These are phyloP conservation scores for Neofusicoccum kwambonambiense DNA, from an alignment of 2,329 filamentous ascomycete species.

Conservation along the genomic window DNA sequence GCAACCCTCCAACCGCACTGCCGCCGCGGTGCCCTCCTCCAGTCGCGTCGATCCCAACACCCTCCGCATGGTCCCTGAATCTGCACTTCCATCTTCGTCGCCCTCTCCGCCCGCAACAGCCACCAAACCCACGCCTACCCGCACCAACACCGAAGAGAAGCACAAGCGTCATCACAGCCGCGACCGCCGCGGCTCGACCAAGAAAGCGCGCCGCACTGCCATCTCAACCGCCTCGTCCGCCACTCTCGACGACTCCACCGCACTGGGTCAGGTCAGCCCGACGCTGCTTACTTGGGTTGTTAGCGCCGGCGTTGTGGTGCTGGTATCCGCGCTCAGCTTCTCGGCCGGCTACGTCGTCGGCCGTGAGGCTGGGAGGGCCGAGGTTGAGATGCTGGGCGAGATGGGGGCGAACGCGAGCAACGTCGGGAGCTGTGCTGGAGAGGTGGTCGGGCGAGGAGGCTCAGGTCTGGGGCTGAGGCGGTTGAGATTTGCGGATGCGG, in stretches of 20 bases:
- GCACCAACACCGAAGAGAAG: conserved; percentile 26
- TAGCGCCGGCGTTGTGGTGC: conserved; percentile 62
- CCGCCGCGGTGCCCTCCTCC: conserved; percentile 29
- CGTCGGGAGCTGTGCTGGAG: not conserved
- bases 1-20: not conserved
- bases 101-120: conserved; percentile 27
- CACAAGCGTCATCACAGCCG: conserved; percentile 20
- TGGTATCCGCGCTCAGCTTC: conserved; percentile 64
- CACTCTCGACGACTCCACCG: conserved; percentile 25
- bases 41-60: conserved; percentile 50
- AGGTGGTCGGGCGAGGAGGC: not conserved
- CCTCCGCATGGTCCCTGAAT: conserved; percentile 61
- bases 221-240: conserved; percentile 24
- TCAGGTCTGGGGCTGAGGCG: conserved; percentile 7
- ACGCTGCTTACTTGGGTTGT: conserved; percentile 66
- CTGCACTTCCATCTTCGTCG: conserved; percentile 48
- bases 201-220: conserved; percentile 14
- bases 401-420: conserved; percentile 20
- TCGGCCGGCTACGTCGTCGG: conserved; percentile 64
- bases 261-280: conserved; percentile 49
- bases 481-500: conserved; percentile 15
- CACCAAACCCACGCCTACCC: conserved; percentile 28
- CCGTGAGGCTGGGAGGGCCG: conserved; percentile 56
- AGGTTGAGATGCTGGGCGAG: conserved; percentile 45
- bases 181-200: conserved; percentile 13